Evolutionary conservation across 768 basidiomycete species (phyloP), one percentile per base, ranked within the genome.

Genomic region (Wakefieldia striispora): DNA sequence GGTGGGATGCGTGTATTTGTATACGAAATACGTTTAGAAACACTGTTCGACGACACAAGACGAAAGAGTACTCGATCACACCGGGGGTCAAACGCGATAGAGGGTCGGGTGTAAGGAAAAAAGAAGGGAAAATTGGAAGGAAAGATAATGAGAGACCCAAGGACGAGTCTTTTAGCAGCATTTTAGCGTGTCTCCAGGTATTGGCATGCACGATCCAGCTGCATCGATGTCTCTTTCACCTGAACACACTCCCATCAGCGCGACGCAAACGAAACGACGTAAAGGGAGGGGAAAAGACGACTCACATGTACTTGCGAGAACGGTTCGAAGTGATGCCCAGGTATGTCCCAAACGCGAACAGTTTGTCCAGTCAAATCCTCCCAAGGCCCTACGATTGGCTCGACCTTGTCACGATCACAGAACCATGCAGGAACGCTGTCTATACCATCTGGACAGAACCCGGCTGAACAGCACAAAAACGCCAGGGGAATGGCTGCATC

Each of bases 311-410:
- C 51, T 9, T 64, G 51, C 40, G 75, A 69, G 60, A 88, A 88
- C 0, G 77, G 71, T 54, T 76, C 63, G 51, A 88, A 87, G 54
- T 88, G 86, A 61, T 87, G 65, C 0, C 86, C 86, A 0, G 84
- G 80, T 4, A 88, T 78, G 52, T 82, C 78, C 36, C 80, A 60
- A 2, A 77, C 68, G 34, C 72, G 70, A 1, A 85, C 49, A 6
- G 59, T 26, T 9, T 41, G 50, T 4, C 70, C 70, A 0, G 74
- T 64, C 9, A 82, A 53, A 0, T 38, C 53, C 45, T 79, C 74
- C 85, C 86, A 88, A 19, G 70, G 76, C 0, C 43, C 51, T 0
- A 72, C 68, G 7, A 71, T 64, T 14, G 60, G 49, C 19, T 55
- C 52, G 0, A 62, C 53, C 26, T 75, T 63, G 16, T 58, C 64